Evolutionary conservation across 23 red algal genomes (phyloP), one percentile per base, ranked within the genome.

Genomic region (Gracilaria gracilis): DNA sequence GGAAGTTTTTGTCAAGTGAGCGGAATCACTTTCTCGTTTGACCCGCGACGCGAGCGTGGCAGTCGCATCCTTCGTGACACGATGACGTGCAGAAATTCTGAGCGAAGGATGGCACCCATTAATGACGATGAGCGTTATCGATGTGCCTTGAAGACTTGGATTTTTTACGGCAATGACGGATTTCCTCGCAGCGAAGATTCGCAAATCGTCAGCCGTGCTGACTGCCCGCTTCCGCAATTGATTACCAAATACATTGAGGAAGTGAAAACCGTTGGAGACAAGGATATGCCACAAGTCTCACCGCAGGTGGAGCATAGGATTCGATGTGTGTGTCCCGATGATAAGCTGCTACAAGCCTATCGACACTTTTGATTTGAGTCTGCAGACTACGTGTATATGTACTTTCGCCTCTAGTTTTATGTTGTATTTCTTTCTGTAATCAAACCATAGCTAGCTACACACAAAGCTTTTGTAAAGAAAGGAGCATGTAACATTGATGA

Each of bases 1-100:
- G 88, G 93, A 1, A 36, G 86, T 46, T 92, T 83, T 53, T 72
- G 58, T 69, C 92, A 86, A 75, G 92, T 95, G 29, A 67, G 53
- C 21, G 83, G 92, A 23, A 80, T 95, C 24, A 49, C 25, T 14
- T 95, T 88, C 29, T 67, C 42, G n/a, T 95, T 86, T n/a, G 92
- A 95, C 84, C 92, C 92, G 37, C 49, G 59, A 24, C 50, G 40
- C 12, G 81, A 83, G 32, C n/a, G 32, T 0, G 92, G 92, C 23
- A n/a, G 20, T 31, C 71, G 92, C 2, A 38, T 95, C 15, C 51
- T 80, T 46, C 73, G 31, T 23, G 42, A 44, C 15, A 32, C 71
- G 24, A 28, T 90, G 11, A 8, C 31, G 57, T 80, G 71, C 51
- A 36, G 38, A 42, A 57, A 20, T 9, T 19, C 27, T 27, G 12